Evolutionary conservation across 192 early-diverging fungal genomes (phyloP).

Genomic region (Spinellus fusiger): DNA sequence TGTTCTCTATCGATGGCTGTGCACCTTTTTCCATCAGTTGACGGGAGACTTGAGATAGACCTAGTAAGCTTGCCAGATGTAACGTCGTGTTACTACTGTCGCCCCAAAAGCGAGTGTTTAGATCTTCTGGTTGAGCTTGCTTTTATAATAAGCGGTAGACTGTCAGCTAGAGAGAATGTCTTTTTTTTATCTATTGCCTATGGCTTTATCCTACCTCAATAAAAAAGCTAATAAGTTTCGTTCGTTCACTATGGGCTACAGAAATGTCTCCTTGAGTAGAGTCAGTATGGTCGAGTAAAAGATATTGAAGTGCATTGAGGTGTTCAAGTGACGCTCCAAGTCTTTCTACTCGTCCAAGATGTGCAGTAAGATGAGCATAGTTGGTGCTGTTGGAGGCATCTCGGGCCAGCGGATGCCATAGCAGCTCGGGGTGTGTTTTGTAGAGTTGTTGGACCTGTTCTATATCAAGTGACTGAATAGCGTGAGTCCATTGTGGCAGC

Average conservation of each 20-base stretch:
- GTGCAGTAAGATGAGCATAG: constrained; percentile 7
- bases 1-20: constrained; percentile 1
- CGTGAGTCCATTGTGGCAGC: constrained; percentile 8
- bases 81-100: neutral
- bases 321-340: constrained; percentile 1
- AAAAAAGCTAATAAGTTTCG: constrained; percentile 7
- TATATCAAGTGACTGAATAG: constrained; percentile 6
- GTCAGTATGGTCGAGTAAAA: constrained; percentile 3
- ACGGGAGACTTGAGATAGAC: neutral
- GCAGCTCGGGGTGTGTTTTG: constrained; percentile 1
- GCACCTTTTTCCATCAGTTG: constrained; percentile 12
- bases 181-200: neutral
- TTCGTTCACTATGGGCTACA: constrained; percentile 2
- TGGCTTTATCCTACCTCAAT: constrained; percentile 7
- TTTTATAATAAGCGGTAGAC: too few species aligned
- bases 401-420: constrained; percentile 7
- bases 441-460: constrained; percentile 2
- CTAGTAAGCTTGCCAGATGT: neutral
- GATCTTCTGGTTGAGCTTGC: neutral
- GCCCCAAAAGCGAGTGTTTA: neutral
- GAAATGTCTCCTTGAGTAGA: neutral
- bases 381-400: constrained; percentile 3
- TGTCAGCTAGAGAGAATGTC: too few species aligned
- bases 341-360: neutral
- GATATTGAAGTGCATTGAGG: constrained; percentile 6